These are phyloP conservation scores for Panellus pusillus DNA, from an alignment of 768 basidiomycete species.

Conservation along the genomic window DNA sequence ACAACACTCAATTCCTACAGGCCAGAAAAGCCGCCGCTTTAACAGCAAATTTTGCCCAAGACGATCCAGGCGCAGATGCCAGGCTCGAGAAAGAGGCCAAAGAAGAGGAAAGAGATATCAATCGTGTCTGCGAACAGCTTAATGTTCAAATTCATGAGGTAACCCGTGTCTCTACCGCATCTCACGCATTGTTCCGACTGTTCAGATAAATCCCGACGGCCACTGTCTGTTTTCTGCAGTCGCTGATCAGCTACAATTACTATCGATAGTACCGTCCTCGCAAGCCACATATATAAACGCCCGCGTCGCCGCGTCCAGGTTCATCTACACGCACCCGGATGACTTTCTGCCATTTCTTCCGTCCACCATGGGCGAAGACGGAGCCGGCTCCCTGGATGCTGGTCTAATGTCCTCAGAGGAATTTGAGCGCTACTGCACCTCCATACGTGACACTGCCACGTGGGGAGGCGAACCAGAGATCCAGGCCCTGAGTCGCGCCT, in stretches of 20 bases:
- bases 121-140: slow-evolving; percentile 62
- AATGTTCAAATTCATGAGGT: slow-evolving; percentile 69
- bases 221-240: slow-evolving; percentile 95
- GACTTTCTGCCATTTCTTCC: slow-evolving; percentile 95
- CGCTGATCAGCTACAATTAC: slow-evolving; percentile 84
- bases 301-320: slow-evolving; percentile 72
- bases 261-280: slow-evolving; percentile 59
- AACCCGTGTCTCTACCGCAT: not conserved
- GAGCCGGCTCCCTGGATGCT: slow-evolving; percentile 55
- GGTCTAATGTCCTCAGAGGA: slow-evolving; percentile 71
- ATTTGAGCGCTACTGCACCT: slow-evolving; percentile 74
- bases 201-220: slow-evolving; percentile 88
- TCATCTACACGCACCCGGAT: slow-evolving; percentile 79
- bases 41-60: slow-evolving; percentile 50
- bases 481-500: slow-evolving; percentile 79
- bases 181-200: not conserved
- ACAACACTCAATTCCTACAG: slow-evolving; percentile 36
- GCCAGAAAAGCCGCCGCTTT: slow-evolving; percentile 70
- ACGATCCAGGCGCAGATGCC: slow-evolving; percentile 60
- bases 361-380: slow-evolving; percentile 68
- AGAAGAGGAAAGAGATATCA: slow-evolving; percentile 68
- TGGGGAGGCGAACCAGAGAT: slow-evolving; percentile 99
- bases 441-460: slow-evolving; percentile 77
- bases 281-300: slow-evolving; percentile 61
- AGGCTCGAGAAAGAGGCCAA: slow-evolving; percentile 62